Percentiles rank a stretch among this genome's conserved stretches.
phyloP scores from a whole-genome alignment of 1,284 basidiomycete genomes.

The Ganoderma lingzhi region DNA sequence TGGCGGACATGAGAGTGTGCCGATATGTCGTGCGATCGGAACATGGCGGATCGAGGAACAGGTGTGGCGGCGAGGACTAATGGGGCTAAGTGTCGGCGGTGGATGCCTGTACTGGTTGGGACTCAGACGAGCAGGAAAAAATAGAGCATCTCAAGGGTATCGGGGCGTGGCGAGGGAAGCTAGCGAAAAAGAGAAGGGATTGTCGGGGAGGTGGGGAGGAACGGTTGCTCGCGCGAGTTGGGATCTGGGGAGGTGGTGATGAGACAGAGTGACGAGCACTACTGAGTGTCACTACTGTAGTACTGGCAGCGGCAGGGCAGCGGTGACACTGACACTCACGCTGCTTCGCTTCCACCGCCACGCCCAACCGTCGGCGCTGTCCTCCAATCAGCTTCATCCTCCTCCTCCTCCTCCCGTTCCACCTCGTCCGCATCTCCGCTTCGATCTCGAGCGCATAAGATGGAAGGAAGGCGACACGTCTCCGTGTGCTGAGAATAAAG shows the following conservation, averaged over 20 bases:
- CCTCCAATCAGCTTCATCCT: slow-evolving; percentile 22
- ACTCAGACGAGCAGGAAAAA: no score
- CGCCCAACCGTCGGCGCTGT: slow-evolving; percentile 18
- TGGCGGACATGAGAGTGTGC: background rate
- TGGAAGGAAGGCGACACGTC: slow-evolving; percentile 58
- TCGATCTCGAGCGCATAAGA: slow-evolving; percentile 65
- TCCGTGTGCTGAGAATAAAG: slow-evolving; percentile 45
- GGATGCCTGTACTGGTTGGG: background rate
- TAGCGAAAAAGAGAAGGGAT: background rate
- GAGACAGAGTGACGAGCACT: background rate
- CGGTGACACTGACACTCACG: background rate
- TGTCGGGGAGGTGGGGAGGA: no score
- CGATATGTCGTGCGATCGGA: background rate
- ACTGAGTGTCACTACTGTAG: no score
- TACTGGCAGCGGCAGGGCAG: no score
- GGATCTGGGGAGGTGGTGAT: background rate
- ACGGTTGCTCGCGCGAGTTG: background rate
- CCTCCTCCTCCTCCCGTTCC: slow-evolving; percentile 13
- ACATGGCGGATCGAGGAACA: background rate
- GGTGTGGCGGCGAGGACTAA: background rate
- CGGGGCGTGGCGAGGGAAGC: background rate
- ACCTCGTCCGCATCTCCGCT: slow-evolving; percentile 10
- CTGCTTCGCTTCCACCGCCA: background rate
- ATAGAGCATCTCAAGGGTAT: no score
- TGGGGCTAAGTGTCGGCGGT: background rate